A percentile compares a stretch with the other conserved stretches of the same genome.
Evolutionary conservation across 129 eudicot species (phyloP).

Genomic region (Kitagawia praeruptora): DNA sequence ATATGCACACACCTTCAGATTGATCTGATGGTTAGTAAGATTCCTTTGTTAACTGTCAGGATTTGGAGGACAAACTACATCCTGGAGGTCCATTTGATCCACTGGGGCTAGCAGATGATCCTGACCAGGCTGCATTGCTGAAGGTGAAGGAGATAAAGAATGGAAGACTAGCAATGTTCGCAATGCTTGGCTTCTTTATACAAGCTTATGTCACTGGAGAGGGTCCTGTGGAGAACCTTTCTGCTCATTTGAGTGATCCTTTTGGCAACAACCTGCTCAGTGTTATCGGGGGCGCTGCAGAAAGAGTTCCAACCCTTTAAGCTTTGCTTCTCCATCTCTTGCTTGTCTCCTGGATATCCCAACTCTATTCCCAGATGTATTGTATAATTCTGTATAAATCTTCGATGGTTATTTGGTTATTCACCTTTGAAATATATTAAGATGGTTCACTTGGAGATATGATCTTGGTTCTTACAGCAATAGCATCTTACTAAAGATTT

Average conservation of each 20-base stretch:
- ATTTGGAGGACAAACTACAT: constrained; percentile 89
- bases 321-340: neutral
- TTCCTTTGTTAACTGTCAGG: constrained; percentile 30
- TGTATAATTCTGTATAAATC: constrained; percentile 1
- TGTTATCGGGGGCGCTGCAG: constrained; percentile 59
- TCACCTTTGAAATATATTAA: no score
- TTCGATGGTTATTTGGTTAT: neutral
- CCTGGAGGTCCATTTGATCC: constrained; percentile 99
- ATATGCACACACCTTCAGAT: neutral
- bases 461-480: no score
- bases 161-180: constrained; percentile 87
- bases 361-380: neutral
- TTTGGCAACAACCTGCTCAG: constrained; percentile 93
- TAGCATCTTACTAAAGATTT: no score
- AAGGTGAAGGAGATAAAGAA: constrained; percentile 99
- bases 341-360: neutral
- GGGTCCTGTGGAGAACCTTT: constrained; percentile 85
- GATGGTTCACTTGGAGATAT: no score
- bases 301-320: constrained; percentile 72
- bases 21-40: neutral
- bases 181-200: constrained; percentile 86
- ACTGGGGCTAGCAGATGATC: constrained; percentile 84
- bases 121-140: constrained; percentile 83
- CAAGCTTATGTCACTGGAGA: constrained; percentile 90
- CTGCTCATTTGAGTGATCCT: constrained; percentile 85